These are phyloP conservation scores for Gremmenia infestans DNA, from an alignment of 2,329 filamentous ascomycete genomes.

Conservation along the genomic window DNA sequence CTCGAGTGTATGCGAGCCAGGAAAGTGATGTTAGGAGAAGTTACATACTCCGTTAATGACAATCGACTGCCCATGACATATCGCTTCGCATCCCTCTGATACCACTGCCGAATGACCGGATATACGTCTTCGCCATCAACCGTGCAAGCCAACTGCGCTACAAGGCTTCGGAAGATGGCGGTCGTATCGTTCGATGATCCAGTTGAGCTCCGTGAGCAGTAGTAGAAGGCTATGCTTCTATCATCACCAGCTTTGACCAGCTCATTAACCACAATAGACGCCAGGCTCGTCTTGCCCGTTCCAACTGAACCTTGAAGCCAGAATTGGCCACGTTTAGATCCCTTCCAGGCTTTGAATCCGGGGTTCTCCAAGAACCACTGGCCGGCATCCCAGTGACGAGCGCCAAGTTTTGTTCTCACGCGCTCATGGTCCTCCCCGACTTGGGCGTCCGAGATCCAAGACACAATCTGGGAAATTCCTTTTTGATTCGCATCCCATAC, in stretches of 20 bases:
- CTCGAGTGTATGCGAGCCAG: no score
- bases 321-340: no score
- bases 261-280: no score
- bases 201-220: no score
- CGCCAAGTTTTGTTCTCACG: conserved; percentile 2
- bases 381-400: neutral
- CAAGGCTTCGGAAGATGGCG: neutral
- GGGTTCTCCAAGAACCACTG: neutral
- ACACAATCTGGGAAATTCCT: neutral
- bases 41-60: neutral
- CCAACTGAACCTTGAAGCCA: no score
- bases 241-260: no score
- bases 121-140: conserved; percentile 6
- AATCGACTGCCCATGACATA: conserved; percentile 4
- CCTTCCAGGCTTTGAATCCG: no score
- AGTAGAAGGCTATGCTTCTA: no score
- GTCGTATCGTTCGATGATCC: no score
- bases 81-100: conserved; percentile 6
- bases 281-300: no score
- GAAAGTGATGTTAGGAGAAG: no score
- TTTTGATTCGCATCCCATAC: conserved; percentile 4
- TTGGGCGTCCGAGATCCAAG: conserved; percentile 8
- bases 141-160: neutral
- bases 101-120: conserved; percentile 4
- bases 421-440: conserved; percentile 7